Percentiles rank a stretch among this genome's conserved stretches.
Evolutionary conservation across 129 eudicot species (phyloP).

Genomic region (Smallanthus sonchifolius): DNA sequence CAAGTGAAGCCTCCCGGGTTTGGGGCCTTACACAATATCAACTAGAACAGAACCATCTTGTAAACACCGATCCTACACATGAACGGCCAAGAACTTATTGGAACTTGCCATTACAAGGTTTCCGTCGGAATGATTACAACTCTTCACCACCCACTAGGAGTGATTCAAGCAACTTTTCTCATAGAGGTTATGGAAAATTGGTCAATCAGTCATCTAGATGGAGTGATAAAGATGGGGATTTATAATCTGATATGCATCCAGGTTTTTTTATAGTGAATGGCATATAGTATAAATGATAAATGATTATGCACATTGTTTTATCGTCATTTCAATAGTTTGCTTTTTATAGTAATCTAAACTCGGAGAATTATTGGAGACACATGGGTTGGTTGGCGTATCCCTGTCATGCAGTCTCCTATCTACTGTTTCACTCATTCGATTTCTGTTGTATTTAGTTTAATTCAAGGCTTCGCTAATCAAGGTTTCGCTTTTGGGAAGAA

Average conservation of each 20-base stretch:
- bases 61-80: no score
- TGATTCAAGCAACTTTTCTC: conserved; percentile 39
- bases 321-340: not conserved
- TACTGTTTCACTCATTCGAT: not conserved
- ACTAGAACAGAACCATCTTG: no score
- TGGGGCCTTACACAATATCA: no score
- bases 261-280: conserved; percentile 36
- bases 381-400: not conserved
- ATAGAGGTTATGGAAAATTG: conserved; percentile 56
- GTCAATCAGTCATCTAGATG: conserved; percentile 70
- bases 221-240: conserved; percentile 66
- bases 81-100: conserved; percentile 62
- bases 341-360: not conserved
- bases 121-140: conserved; percentile 62
- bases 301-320: not conserved
- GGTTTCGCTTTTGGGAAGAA: no score
- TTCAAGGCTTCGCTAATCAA: not conserved
- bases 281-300: not conserved
- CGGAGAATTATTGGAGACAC: not conserved
- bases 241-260: conserved; percentile 63
- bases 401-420: not conserved
- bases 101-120: conserved; percentile 55
- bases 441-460: conserved; percentile 7
- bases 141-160: conserved; percentile 84
- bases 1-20: no score